Evolutionary conservation across 148 eudicot species (phyloP).

Genomic region (Fallopia convolvulus): DNA sequence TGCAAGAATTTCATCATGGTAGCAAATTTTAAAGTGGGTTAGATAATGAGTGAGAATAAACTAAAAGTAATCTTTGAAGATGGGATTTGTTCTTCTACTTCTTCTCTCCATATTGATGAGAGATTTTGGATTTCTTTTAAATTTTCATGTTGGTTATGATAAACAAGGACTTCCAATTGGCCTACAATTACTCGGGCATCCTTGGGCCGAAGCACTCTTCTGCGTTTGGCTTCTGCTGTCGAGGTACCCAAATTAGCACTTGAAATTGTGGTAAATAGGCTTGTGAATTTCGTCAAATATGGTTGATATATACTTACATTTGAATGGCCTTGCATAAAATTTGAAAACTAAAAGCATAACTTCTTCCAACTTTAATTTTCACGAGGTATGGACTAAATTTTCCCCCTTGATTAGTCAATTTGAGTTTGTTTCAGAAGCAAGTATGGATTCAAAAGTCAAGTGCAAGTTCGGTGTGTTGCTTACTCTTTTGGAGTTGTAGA

Average conservation of each 20-base stretch:
- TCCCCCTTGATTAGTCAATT: too few relatives aligned
- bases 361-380: too few relatives aligned
- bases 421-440: too few relatives aligned
- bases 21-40: background rate
- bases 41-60: too few relatives aligned
- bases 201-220: conserved; percentile 90
- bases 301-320: too few relatives aligned
- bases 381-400: too few relatives aligned
- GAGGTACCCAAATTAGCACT: conserved; percentile 43
- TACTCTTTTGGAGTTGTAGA: too few relatives aligned
- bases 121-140: background rate
- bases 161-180: conserved; percentile 95
- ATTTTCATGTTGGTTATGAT: conserved; percentile 79
- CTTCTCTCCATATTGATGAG: background rate
- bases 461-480: too few relatives aligned
- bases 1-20: background rate
- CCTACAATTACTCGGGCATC: conserved; percentile 79
- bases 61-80: background rate
- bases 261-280: background rate
- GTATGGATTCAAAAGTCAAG: too few relatives aligned
- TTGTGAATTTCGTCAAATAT: too few relatives aligned
- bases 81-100: background rate
- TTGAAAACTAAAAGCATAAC: too few relatives aligned
- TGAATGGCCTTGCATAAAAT: too few relatives aligned
- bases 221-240: conserved; percentile 73